Evolutionary conservation across 768 basidiomycete species (phyloP).

Genomic region (Lentinula sp.): DNA sequence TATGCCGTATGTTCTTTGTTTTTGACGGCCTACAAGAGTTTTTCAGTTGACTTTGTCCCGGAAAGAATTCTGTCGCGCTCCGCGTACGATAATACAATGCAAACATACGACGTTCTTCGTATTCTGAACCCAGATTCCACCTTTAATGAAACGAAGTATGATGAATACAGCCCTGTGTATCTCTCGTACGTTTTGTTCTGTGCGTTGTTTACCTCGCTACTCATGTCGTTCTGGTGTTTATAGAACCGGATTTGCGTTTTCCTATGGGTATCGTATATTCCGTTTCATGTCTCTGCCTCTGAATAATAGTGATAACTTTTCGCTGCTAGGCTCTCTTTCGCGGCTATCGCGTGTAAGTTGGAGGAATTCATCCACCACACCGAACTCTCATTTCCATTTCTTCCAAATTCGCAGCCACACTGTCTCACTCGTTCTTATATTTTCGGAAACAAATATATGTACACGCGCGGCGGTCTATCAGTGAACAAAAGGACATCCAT

Average conservation of each 20-base stretch:
- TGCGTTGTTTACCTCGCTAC: neutral
- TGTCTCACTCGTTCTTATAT: constrained; percentile 24
- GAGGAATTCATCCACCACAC: constrained; percentile 2
- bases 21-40: neutral
- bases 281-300: neutral
- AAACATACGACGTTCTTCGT: constrained; percentile 32
- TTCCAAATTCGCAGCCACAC: neutral
- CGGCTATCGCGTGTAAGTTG: constrained; percentile 51
- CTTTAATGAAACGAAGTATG: constrained; percentile 38
- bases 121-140: constrained; percentile 34
- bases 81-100: constrained; percentile 58
- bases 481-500: constrained; percentile 55
- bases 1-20: constrained; percentile 38
- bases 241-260: constrained; percentile 49
- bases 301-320: neutral
- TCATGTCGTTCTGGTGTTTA: neutral
- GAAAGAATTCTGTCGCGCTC: constrained; percentile 38
- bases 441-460: constrained; percentile 47
- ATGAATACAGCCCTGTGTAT: constrained; percentile 41
- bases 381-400: neutral
- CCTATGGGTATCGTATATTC: constrained; percentile 35
- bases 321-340: constrained; percentile 34
- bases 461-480: constrained; percentile 41
- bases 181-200: constrained; percentile 29
- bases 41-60: constrained; percentile 15